Evolutionary conservation across 2,329 filamentous ascomycete genomes (phyloP).

Genomic region (Fusarium sp.): DNA sequence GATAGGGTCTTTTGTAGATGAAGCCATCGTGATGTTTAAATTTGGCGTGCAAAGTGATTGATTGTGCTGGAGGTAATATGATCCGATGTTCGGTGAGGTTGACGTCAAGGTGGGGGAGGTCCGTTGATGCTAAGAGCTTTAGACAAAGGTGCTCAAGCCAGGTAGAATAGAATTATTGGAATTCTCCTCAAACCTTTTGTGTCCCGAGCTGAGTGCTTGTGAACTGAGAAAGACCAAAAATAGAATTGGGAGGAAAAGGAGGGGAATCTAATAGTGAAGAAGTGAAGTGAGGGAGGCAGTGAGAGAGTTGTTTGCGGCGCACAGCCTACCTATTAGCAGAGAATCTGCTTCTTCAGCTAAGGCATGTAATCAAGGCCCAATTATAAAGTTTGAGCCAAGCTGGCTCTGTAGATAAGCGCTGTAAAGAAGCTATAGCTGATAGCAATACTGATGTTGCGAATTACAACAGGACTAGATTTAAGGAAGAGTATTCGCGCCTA

Average conservation of each 20-base stretch:
- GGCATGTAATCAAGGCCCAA: background rate
- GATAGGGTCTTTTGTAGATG: constrained; percentile 70
- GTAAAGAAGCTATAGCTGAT: background rate
- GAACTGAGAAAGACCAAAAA: background rate
- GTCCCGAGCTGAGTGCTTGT: too few species aligned
- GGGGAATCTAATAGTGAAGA: constrained; percentile 7
- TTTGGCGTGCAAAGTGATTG: constrained; percentile 12
- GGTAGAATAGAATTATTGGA: background rate
- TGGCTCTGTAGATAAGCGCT: constrained; percentile 5
- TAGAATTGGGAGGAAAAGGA: constrained; percentile 1
- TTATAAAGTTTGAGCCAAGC: background rate
- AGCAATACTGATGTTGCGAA: background rate
- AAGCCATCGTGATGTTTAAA: constrained; percentile 33
- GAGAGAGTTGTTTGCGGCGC: constrained; percentile 5
- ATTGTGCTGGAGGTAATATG: constrained; percentile 17
- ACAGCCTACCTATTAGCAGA: constrained; percentile 20
- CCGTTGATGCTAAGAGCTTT: background rate
- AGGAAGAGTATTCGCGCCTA: constrained; percentile 1
- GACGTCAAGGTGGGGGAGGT: constrained; percentile 34
- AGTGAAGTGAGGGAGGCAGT: constrained; percentile 23
- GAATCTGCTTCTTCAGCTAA: constrained; percentile 14
- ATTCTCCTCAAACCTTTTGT: background rate
- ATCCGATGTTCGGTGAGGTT: constrained; percentile 19
- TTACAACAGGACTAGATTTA: background rate
- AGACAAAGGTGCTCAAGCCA: constrained; percentile 1